Base-by-base conservation (phyloP, 2,329 filamentous ascomycete genomes). In the Verticillium isaacii region DNA sequence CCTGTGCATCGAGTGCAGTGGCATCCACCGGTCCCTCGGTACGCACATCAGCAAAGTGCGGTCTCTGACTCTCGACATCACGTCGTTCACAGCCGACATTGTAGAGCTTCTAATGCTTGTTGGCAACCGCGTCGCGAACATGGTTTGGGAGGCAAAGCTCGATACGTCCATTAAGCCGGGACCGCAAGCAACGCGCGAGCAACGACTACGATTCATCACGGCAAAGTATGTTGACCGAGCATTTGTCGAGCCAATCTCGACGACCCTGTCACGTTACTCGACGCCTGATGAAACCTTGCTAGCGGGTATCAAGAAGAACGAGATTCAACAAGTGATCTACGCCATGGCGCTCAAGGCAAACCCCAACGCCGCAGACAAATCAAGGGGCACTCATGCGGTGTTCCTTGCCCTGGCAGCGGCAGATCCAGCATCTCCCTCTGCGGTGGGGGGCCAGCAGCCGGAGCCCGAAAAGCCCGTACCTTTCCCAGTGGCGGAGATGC, bases 21-120 rank as follows among this genome's bases (percentile, higher is more conserved):
- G 95, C 65, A 97, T 99, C 64, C 95, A 99, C 75, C 88, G 95
- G 52, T 98, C 94, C 1, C 83, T 99, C 3, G 95, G 95, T 14
- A 99, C 95, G 1, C 95, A 99, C 74, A 97, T 99, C 71, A 97
- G 93, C 75, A 99, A 99, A 78, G 88, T 99, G 50, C 90, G 95
- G 60, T 98, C 95, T 14, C 83, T 99, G 52, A 99, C 95, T 0
- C 83, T 99, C 52, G 95, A 99, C 72, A 96, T 96, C 67, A 93
- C 91, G 60, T 97, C 93, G 0, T 99, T 99, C 74, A 98, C 95
- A 3, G 89, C 91, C 68, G 96, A 99, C 80, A 96, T 98, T 73
- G 90, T 99, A 73, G 96, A 99, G 72, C 84, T 99, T 57, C 83
- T 99, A 52, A 81, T 97, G 62, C 88, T 94, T 62, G 88, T 99